phyloP scores from a whole-genome alignment of 108 stramenopile species.

The Poteriospumella lacustris region DNA sequence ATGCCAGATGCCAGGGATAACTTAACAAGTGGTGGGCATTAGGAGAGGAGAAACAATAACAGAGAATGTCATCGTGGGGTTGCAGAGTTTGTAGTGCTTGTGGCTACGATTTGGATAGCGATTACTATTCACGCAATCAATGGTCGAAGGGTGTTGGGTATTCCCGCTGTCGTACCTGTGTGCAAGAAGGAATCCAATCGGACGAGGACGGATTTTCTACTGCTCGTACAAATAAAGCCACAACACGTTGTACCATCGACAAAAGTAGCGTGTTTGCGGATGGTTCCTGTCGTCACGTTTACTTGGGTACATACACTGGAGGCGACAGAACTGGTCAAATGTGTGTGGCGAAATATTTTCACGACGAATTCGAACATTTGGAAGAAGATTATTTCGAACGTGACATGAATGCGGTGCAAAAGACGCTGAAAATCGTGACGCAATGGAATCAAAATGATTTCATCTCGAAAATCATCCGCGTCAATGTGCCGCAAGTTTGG shows the following conservation, averaged over 20 bases:
- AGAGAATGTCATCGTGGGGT: background rate
- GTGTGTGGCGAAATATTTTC: background rate
- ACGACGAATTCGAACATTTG: too few relatives aligned
- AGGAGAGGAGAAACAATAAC: too few relatives aligned
- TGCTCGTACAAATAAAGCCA: background rate
- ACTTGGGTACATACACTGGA: background rate
- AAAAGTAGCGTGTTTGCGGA: background rate
- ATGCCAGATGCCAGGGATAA: too few relatives aligned
- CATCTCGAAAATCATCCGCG: slow-evolving; percentile 33
- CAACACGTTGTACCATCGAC: background rate
- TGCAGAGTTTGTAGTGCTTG: background rate
- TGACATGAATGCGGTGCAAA: slow-evolving; percentile 40
- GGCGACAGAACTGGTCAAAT: background rate
- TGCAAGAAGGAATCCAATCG: background rate
- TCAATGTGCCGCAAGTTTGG: slow-evolving; percentile 50
- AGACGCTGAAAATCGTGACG: slow-evolving; percentile 36
- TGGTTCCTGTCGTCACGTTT: background rate
- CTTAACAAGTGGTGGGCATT: too few relatives aligned
- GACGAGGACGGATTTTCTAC: background rate
- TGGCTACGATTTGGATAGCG: background rate
- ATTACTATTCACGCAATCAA: background rate
- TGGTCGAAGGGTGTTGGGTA: background rate
- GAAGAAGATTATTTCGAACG: slow-evolving; percentile 36
- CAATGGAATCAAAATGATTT: slow-evolving; percentile 44
- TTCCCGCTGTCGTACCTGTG: background rate